phyloP scores from a whole-genome alignment of 108 stramenopile species.

The Aurantiochytrium sp. region DNA sequence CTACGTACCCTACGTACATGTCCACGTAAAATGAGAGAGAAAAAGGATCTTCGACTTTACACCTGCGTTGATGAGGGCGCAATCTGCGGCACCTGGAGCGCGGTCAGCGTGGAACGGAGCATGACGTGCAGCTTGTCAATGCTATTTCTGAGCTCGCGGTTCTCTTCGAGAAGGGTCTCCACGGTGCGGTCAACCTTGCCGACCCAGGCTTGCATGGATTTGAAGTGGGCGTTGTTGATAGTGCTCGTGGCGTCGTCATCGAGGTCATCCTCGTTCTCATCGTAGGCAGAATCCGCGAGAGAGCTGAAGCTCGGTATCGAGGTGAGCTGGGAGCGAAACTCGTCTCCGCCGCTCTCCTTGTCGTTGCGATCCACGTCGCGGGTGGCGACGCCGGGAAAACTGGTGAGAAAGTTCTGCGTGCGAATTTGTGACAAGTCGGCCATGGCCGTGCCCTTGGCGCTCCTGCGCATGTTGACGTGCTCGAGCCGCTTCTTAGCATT shows the following conservation, averaged over 20 bases:
- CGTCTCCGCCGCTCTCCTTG: background rate
- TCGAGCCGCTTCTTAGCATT: background rate
- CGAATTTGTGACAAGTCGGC: background rate
- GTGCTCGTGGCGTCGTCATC: background rate
- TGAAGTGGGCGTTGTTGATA: background rate
- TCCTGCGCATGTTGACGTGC: background rate
- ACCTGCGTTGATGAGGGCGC: no score
- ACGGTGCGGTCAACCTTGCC: background rate
- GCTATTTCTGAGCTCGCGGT: background rate
- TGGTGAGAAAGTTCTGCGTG: background rate
- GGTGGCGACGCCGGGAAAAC: background rate
- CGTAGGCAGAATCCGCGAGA: background rate
- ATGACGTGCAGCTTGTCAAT: background rate
- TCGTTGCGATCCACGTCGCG: background rate
- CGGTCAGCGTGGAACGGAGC: background rate
- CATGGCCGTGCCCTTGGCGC: background rate
- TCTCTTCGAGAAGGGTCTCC: background rate
- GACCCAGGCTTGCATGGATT: background rate
- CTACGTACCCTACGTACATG: no score
- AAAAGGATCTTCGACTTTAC: no score
- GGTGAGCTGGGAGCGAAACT: background rate
- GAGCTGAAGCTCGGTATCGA: background rate
- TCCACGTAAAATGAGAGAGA: no score
- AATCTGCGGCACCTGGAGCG: no score
- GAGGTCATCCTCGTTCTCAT: background rate